phyloP scores from a whole-genome alignment of 495 filamentous ascomycete species.

The Penicillium tannophilum region DNA sequence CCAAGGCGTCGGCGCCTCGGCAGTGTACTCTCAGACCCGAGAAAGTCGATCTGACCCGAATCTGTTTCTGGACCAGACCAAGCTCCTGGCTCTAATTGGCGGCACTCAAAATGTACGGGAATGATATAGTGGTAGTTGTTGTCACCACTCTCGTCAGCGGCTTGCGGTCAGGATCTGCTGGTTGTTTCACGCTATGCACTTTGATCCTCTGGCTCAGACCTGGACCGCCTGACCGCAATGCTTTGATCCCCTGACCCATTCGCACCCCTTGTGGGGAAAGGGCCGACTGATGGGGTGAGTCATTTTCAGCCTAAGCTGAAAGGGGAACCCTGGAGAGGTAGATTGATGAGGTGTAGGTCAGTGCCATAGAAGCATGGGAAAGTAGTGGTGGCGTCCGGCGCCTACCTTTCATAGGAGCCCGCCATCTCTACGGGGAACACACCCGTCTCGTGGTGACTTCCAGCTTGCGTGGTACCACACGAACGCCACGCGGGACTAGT shows the following conservation, averaged over 20 bases:
- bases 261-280: not conserved
- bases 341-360: not conserved
- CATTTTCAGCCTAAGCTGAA: not conserved
- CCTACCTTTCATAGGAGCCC: not conserved
- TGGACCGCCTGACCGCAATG: not conserved
- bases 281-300: not conserved
- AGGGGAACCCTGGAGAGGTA: not conserved
- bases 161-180: not conserved
- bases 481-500: constrained; percentile 1
- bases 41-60: not conserved
- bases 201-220: not conserved
- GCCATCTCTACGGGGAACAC: not conserved
- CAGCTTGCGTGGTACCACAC: constrained; percentile 9
- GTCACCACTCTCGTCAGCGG: not conserved
- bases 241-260: not conserved
- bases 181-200: not conserved
- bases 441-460: not conserved
- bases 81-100: not conserved
- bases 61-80: not conserved
- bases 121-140: not conserved
- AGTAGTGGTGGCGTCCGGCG: not conserved
- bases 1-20: not conserved
- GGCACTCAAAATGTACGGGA: not conserved
- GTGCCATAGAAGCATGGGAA: not conserved
- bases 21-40: not conserved